These are phyloP conservation scores for Colletotrichum somersetense DNA, from an alignment of 2,329 filamentous ascomycete genomes.

Conservation along the genomic window DNA sequence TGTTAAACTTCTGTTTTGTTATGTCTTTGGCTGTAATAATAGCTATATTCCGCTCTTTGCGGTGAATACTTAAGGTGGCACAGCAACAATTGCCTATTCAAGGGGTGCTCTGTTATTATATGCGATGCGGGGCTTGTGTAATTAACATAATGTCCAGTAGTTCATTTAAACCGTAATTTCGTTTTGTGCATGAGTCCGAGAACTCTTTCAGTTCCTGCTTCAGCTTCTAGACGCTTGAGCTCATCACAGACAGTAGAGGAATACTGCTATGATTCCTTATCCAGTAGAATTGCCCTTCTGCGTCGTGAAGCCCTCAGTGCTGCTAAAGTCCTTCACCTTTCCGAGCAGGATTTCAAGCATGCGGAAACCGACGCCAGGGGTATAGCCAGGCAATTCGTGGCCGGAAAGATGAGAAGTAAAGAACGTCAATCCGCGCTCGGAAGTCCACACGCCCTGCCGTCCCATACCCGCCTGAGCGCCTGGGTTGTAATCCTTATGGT, in stretches of 20 bases:
- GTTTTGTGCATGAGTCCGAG: too few species aligned
- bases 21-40: not conserved
- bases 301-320: slow-evolving; percentile 30
- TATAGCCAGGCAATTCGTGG: slow-evolving; percentile 48
- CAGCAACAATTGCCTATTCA: too few species aligned
- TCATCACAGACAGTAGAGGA: not conserved
- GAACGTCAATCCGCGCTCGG: slow-evolving; percentile 43
- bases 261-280: not conserved
- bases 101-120: too few species aligned
- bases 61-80: too few species aligned
- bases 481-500: slow-evolving; percentile 49
- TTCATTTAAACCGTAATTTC: too few species aligned
- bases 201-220: not conserved
- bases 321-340: slow-evolving; percentile 44
- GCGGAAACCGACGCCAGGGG: slow-evolving; percentile 47
- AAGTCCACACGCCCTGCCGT: slow-evolving; percentile 35
- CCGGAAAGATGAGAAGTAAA: slow-evolving; percentile 40
- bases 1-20: not conserved
- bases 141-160: too few species aligned
- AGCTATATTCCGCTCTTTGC: too few species aligned
- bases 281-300: slow-evolving; percentile 11
- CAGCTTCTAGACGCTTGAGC: not conserved
- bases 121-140: too few species aligned
- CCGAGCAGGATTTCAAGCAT: slow-evolving; percentile 47
- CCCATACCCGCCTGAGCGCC: slow-evolving; percentile 34